Percentiles rank a stretch among this genome's conserved stretches.
Conservation (phyloP, 2,329 filamentous ascomycete genomes). For the Penicillium sp. region DNA sequence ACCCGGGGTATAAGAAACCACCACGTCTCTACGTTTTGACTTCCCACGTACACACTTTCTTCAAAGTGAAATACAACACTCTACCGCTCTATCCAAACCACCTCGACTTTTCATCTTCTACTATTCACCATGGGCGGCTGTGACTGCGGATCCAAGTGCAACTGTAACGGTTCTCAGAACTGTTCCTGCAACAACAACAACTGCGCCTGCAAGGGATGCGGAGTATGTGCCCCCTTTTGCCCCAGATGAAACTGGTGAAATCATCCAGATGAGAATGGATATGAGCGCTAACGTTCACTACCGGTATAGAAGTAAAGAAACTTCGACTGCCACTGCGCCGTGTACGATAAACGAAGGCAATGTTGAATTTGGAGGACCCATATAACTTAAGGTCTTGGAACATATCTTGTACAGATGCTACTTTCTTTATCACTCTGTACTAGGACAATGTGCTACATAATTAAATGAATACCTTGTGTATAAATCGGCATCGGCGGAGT, state of each 20-base stretch:
- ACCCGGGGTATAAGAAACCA: conserved; percentile 4
- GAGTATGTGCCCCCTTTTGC: conserved; percentile 28
- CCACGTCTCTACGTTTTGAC: neutral
- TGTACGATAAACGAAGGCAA: neutral
- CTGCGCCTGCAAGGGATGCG: conserved; percentile 37
- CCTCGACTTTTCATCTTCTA: neutral
- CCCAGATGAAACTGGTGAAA: neutral
- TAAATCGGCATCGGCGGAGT: neutral
- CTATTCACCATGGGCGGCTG: conserved; percentile 31
- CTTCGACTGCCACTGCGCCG: neutral
- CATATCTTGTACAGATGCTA: neutral
- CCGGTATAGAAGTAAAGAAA: conserved; percentile 22
- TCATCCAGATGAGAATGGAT: neutral
- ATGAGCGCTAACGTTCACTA: conserved; percentile 7
- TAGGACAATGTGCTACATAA: neutral
- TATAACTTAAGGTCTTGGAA: neutral
- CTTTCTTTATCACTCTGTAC: neutral
- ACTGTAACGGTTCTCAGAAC: conserved; percentile 28
- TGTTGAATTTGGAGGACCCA: neutral
- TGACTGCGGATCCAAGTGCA: conserved; percentile 32
- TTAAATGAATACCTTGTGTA: neutral
- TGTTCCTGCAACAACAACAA: conserved; percentile 31
- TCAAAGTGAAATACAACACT: neutral
- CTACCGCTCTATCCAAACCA: neutral
- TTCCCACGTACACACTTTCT: neutral